phyloP scores from a whole-genome alignment of 176 grass and related monocot species.

The Tillandsia fasciculata region DNA sequence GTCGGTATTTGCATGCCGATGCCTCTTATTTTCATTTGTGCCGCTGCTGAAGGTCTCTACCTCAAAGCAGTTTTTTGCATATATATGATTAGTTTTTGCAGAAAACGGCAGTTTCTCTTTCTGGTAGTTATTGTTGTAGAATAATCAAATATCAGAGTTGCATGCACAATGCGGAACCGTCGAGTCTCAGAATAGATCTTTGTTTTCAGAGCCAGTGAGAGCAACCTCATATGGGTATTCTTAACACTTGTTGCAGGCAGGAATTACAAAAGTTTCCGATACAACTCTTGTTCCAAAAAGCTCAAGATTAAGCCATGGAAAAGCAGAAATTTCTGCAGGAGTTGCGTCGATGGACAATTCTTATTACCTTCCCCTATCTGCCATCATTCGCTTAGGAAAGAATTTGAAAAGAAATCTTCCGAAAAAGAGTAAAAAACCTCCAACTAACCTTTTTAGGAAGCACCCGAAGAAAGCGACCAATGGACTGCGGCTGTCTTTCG shows the following conservation, averaged over 20 bases:
- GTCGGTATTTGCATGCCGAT: too few species aligned
- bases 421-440: constrained; percentile 25
- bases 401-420: constrained; percentile 31
- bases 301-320: constrained; percentile 19
- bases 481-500: background rate
- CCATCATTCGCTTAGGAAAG: constrained; percentile 42
- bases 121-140: too few species aligned
- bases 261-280: constrained; percentile 6
- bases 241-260: constrained; percentile 23
- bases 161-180: background rate
- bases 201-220: background rate
- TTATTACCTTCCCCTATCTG: constrained; percentile 39
- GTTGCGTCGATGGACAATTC: constrained; percentile 37
- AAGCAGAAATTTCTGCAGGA: constrained; percentile 20
- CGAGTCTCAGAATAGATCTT: background rate
- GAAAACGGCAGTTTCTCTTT: too few species aligned
- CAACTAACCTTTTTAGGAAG: constrained; percentile 7
- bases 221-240: constrained; percentile 10
- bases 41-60: too few species aligned
- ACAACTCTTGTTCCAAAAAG: constrained; percentile 23
- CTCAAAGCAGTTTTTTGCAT: too few species aligned
- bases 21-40: too few species aligned
- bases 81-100: too few species aligned
- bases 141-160: too few species aligned
- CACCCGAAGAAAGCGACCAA: constrained; percentile 8